A percentile compares a stretch with the other conserved stretches of the same genome.
phyloP scores from a whole-genome alignment of 805 yeast species.

The Nakazawaea ernobii region DNA sequence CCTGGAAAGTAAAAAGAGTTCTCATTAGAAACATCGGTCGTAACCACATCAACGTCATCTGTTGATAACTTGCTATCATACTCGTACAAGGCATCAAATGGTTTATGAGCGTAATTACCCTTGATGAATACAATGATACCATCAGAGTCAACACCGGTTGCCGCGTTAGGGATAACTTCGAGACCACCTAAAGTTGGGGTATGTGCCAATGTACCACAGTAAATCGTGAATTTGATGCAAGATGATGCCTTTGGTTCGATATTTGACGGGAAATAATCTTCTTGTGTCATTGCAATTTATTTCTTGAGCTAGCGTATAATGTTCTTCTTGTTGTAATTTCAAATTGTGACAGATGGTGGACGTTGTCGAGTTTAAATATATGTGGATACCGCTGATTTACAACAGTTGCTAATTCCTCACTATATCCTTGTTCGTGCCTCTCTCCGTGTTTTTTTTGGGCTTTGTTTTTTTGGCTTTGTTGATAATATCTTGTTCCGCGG shows the following conservation, averaged over 20 bases:
- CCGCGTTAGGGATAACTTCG: conserved; percentile 48
- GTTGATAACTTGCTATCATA: conserved; percentile 13
- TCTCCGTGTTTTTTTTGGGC: background rate
- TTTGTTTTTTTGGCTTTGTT: background rate
- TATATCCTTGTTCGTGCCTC: background rate
- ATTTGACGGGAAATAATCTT: background rate
- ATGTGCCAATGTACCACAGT: conserved; percentile 69
- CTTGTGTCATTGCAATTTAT: conserved; percentile 8
- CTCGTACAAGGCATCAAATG: conserved; percentile 21
- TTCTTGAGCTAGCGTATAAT: background rate
- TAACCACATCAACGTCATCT: conserved; percentile 27
- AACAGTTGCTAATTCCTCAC: no score
- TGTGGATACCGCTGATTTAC: no score
- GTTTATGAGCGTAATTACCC: conserved; percentile 15
- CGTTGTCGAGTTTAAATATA: no score
- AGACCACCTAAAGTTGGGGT: conserved; percentile 56
- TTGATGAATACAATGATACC: conserved; percentile 49
- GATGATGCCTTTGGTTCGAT: conserved; percentile 5
- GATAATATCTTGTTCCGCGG: background rate
- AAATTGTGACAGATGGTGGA: no score
- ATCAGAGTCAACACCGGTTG: conserved; percentile 53
- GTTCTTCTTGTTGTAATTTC: no score
- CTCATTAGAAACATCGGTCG: conserved; percentile 27
- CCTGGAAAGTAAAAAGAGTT: conserved; percentile 73
- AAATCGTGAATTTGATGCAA: conserved; percentile 32